Conservation (phyloP, 495 filamentous ascomycete species). For the Amorphotheca resinae region DNA sequence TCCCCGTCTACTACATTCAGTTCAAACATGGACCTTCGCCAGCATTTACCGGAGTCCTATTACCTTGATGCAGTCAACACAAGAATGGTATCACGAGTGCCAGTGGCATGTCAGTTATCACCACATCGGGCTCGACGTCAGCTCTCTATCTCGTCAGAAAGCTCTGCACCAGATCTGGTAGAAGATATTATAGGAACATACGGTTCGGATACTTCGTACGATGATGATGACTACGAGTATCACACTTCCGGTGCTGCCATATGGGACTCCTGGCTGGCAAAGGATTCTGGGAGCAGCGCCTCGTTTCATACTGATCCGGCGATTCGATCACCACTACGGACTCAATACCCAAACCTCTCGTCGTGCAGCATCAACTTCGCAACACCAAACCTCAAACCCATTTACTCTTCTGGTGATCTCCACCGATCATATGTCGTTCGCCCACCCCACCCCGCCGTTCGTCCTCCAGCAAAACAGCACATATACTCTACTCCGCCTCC, state of each 20-base stretch:
- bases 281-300: not conserved
- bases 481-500: too few relatives aligned
- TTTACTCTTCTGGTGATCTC: not conserved
- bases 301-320: not conserved
- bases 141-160: not conserved
- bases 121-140: not conserved
- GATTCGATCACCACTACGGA: not conserved
- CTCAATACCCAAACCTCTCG: not conserved
- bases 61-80: too few relatives aligned
- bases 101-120: not conserved
- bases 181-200: not conserved
- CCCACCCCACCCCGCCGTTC: too few relatives aligned
- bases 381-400: not conserved
- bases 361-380: not conserved
- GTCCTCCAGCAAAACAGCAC: too few relatives aligned
- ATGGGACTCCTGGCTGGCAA: not conserved
- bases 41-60: not conserved
- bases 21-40: not conserved
- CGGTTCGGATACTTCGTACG: not conserved
- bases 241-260: not conserved
- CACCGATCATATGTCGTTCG: not conserved
- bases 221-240: not conserved
- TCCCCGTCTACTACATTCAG: not conserved
- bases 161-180: not conserved
- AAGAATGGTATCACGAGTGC: too few relatives aligned